phyloP scores from a whole-genome alignment of 768 basidiomycete genomes.

The Naganishia friedmannii region DNA sequence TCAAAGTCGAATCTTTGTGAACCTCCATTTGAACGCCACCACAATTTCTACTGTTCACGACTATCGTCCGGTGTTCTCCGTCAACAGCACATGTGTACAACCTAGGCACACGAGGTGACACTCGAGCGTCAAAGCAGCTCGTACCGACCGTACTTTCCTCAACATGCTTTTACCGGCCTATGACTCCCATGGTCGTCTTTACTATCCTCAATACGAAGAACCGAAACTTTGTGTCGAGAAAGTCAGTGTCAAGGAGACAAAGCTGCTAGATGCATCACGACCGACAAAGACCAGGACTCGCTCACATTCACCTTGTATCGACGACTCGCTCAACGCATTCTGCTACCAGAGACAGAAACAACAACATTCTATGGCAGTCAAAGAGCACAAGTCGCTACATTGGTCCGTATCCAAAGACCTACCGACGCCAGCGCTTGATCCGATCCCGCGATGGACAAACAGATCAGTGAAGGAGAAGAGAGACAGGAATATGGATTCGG shows the following conservation, averaged over 20 bases:
- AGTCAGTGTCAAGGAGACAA: neutral
- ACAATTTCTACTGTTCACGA: neutral
- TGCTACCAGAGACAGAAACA: neutral
- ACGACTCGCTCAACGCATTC: slow-evolving; percentile 11
- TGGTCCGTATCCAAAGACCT: neutral
- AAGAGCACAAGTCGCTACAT: neutral
- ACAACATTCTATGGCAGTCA: slow-evolving; percentile 2
- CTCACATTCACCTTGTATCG: slow-evolving; percentile 15
- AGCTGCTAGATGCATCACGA: neutral
- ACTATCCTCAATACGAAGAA: slow-evolving; percentile 21
- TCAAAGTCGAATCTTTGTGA: no score
- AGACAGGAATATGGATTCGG: slow-evolving; percentile 8
- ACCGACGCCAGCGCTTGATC: slow-evolving; percentile 3
- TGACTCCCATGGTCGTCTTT: slow-evolving; percentile 17
- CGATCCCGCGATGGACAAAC: slow-evolving; percentile 12
- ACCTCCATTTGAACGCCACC: neutral
- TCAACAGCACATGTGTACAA: neutral
- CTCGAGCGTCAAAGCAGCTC: neutral
- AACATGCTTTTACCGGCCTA: slow-evolving; percentile 18
- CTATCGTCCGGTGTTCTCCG: neutral
- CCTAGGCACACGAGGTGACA: neutral
- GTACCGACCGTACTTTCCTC: neutral
- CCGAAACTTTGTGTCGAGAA: neutral
- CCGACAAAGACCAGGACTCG: neutral
- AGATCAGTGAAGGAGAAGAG: slow-evolving; percentile 13